A percentile compares a stretch with the other conserved stretches of the same genome.
phyloP scores from a whole-genome alignment of 352 stramenopile genomes.

The Thraustochytrium striatum region DNA sequence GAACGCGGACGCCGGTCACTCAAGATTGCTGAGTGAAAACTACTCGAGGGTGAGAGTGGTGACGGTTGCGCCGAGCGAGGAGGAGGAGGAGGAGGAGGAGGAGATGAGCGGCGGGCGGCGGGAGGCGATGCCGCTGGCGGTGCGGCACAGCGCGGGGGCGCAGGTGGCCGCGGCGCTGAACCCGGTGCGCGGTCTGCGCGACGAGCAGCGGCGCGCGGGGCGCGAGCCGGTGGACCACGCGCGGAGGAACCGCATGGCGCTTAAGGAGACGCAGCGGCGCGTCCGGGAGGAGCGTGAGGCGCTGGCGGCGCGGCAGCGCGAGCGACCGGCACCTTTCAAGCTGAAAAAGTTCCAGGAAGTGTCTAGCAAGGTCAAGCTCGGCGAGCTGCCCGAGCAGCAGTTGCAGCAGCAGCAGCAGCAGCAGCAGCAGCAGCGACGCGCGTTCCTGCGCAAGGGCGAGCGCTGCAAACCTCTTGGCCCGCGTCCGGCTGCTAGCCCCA shows the following conservation, averaged over 20 bases:
- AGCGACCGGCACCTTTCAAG: conserved; percentile 20
- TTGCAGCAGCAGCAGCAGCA: neutral
- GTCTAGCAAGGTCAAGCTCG: too few relatives aligned
- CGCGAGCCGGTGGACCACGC: conserved; percentile 33
- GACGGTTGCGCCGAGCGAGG: too few relatives aligned
- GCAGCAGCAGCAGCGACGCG: neutral
- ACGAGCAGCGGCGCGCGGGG: neutral
- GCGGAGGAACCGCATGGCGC: conserved; percentile 10
- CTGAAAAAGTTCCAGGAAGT: conserved; percentile 49
- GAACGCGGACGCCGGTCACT: too few relatives aligned
- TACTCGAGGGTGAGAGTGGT: too few relatives aligned
- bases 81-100: too few relatives aligned
- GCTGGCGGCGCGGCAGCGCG: neutral
- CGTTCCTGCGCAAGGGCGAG: conserved; percentile 12
- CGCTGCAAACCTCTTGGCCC: too few relatives aligned
- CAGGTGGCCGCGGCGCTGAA: conserved; percentile 35
- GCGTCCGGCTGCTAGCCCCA: neutral
- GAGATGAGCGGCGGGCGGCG: too few relatives aligned
- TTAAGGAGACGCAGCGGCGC: conserved; percentile 11
- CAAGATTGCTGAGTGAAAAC: too few relatives aligned
- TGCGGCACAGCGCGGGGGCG: conserved; percentile 5
- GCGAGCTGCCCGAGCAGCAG: too few relatives aligned
- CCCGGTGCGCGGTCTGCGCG: conserved; percentile 20
- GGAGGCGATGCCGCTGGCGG: too few relatives aligned
- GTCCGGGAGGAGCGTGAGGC: conserved; percentile 10